phyloP scores from a whole-genome alignment of 2,329 filamentous ascomycete genomes.

The Colletotrichum gloeosporioides region DNA sequence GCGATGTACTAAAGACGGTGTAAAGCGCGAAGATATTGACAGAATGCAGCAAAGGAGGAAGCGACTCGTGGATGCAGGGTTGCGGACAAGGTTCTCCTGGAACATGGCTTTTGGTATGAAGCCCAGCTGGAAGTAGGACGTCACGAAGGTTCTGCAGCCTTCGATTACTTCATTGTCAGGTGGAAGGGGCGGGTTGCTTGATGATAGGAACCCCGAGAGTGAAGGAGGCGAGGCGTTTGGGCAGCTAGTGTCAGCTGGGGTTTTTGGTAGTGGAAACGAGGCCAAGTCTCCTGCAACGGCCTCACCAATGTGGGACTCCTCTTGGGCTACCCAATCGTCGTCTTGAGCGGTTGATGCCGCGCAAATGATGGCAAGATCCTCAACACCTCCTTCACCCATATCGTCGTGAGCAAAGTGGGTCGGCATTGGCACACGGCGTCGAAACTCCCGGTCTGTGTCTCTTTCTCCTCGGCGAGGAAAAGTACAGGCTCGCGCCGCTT shows the following conservation, averaged over 20 bases:
- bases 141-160: not conserved
- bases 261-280: not conserved
- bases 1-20: not conserved
- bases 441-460: not conserved
- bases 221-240: not conserved
- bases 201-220: fast-evolving
- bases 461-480: not conserved
- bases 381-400: not conserved
- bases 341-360: not conserved
- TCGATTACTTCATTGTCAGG: not conserved
- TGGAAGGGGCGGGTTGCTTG: not conserved
- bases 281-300: not conserved
- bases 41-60: not conserved
- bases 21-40: not conserved
- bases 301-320: not conserved
- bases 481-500: not conserved
- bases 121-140: not conserved
- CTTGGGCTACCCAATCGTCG: not conserved
- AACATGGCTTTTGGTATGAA: not conserved
- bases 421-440: not conserved
- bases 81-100: not conserved
- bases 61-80: not conserved
- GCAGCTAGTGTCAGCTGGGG: not conserved
- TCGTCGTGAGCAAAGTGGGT: not conserved
- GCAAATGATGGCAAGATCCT: not conserved